A percentile compares a stretch with the other conserved stretches of the same genome.
Evolutionary conservation across 495 filamentous ascomycete genomes (phyloP).

Genomic region (Lophiotrema nucula): DNA sequence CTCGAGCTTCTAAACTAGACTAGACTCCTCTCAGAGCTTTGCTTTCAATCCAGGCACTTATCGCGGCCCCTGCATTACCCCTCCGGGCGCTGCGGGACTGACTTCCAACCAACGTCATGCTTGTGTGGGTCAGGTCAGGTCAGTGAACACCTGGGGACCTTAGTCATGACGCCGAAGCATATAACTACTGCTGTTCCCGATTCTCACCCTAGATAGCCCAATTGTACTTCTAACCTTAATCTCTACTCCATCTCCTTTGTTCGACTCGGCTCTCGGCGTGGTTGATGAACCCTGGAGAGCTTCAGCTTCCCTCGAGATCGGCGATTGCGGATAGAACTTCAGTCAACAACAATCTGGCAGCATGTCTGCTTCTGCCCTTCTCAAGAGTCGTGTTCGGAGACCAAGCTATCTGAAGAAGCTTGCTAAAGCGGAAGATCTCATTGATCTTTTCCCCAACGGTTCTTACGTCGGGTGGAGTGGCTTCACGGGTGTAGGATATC

Average conservation of each 20-base stretch:
- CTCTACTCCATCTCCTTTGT: conserved; percentile 1
- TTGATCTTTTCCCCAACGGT: conserved; percentile 77
- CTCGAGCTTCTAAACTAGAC: no score
- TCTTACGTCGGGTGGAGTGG: conserved; percentile 86
- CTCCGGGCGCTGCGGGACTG: not conserved
- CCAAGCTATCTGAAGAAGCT: conserved; percentile 79
- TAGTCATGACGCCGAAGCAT: conserved; percentile 13
- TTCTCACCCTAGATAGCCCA: not conserved
- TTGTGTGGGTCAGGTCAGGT: conserved; percentile 3
- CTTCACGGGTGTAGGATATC: conserved; percentile 89
- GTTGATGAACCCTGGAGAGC: conserved; percentile 1
- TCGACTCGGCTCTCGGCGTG: not conserved
- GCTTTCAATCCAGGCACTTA: no score
- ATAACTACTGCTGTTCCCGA: conserved; percentile 1
- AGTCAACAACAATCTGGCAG: not conserved
- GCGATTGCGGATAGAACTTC: not conserved
- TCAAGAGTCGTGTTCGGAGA: conserved; percentile 71
- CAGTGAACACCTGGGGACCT: not conserved
- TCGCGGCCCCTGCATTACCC: not conserved
- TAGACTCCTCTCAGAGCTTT: no score
- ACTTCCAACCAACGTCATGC: conserved; percentile 16
- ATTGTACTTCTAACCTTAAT: not conserved
- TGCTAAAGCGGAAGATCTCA: conserved; percentile 72
- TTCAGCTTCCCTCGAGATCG: not conserved
- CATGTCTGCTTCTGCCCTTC: conserved; percentile 63